Evolutionary conservation across 2,329 filamentous ascomycete species (phyloP).

Genomic region (Botrytis aclada): DNA sequence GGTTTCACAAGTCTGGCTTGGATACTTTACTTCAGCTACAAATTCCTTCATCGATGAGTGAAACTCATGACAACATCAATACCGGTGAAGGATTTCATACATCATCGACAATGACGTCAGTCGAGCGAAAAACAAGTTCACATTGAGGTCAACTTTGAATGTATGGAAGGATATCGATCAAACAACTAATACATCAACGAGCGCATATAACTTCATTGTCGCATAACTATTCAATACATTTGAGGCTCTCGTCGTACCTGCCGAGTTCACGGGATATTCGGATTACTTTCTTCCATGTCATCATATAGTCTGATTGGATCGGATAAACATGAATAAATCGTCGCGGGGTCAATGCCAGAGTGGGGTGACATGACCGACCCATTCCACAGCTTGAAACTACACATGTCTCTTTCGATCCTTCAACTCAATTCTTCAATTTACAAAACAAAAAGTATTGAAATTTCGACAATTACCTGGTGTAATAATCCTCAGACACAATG

Average conservation of each 20-base stretch:
- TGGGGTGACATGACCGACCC: constrained; percentile 20
- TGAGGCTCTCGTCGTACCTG: not conserved
- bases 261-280: not conserved
- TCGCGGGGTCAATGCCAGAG: constrained; percentile 18
- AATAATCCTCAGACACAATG: constrained; percentile 18
- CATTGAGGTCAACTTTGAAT: not conserved
- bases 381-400: constrained; percentile 6
- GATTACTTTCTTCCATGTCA: not conserved
- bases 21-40: constrained; percentile 17
- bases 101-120: not conserved
- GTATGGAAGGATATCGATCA: not conserved
- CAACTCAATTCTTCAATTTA: not conserved
- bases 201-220: not conserved
- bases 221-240: not conserved
- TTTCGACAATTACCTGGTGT: not conserved
- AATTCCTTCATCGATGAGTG: not conserved
- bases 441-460: not conserved
- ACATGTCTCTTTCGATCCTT: not conserved
- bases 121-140: not conserved
- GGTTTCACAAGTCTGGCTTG: constrained; percentile 1
- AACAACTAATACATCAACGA: not conserved
- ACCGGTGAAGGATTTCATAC: not conserved
- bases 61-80: not conserved
- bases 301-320: constrained; percentile 28
- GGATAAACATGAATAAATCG: constrained; percentile 30